Evolutionary conservation across 1,139 yeast genomes (phyloP), one percentile per base, ranked within the genome.

Genomic region (Suhomyces bokatorum): DNA sequence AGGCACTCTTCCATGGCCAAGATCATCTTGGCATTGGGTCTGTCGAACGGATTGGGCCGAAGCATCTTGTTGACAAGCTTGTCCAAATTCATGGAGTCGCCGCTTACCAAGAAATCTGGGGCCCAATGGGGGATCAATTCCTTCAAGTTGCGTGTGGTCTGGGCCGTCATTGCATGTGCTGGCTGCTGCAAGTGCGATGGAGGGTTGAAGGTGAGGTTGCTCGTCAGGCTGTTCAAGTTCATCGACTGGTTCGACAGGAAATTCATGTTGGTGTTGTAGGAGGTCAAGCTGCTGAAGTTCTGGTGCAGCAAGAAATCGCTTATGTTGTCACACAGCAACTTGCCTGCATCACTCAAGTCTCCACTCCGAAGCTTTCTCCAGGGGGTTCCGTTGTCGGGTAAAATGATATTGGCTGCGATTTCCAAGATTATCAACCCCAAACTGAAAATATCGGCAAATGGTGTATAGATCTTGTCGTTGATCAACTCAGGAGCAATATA

Each of bases 331-430:
- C 75, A 69, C 46, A 95, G 85, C 48, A 93, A 72, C 54, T 84
- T 80, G 0, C 99, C 99, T 0, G 98, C 98, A 65, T 93, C 99
- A 27, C 95, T 85, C 50, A 95, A 71, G 63, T 93, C 99, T 1
- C 99, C 99, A 39, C 96, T 87, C 52, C 99, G 77, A 51, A 93
- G 70, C 63, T 91, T 91, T 54, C 95, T 93, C 99, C 99, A 93
- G 31, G 96, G 95, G 9, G 90, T 80, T 6, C 99, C 99, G 63
- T 95, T 91, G 56, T 93, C 98, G 0, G 99, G 99, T 40, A 95
- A 69, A 8, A 91, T 83, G 41, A 93, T 93, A 64, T 93, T 93
- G 2, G 99, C 97, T 1, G 99, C 99, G 55, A 90, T 87, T 64
- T 93, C 99, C 40, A 93, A 84, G 71, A 93, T 85, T 54, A 93